phyloP scores from a whole-genome alignment of 2,329 filamentous ascomycete species.

The Blastomyces percursus region DNA sequence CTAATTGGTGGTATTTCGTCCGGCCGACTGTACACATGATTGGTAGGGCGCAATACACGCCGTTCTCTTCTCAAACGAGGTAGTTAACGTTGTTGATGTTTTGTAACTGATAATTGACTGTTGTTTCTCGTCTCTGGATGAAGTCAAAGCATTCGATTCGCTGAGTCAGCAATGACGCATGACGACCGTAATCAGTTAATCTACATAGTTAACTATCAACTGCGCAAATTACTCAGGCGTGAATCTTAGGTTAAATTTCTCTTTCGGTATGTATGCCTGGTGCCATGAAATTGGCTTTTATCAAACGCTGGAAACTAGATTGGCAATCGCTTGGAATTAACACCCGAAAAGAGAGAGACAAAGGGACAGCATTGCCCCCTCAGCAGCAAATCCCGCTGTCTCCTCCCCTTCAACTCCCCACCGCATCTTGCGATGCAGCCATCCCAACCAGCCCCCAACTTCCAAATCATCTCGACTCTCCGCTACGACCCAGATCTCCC shows the following conservation, averaged over 20 bases:
- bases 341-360: not conserved
- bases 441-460: constrained; percentile 24
- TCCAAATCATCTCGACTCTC: constrained; percentile 59
- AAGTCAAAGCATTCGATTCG: not conserved
- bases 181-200: no score
- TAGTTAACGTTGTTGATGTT: no score
- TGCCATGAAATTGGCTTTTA: not conserved
- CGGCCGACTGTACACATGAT: no score
- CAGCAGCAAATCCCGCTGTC: no score
- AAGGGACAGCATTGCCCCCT: not conserved
- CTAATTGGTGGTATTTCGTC: not conserved
- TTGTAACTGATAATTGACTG: no score
- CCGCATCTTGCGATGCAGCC: not conserved
- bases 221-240: not conserved
- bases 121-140: not conserved
- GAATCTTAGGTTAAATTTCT: no score
- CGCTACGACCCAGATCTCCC: constrained; percentile 56
- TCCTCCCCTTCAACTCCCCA: no score
- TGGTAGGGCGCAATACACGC: no score
- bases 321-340: not conserved
- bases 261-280: no score
- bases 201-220: not conserved
- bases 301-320: not conserved
- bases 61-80: no score
- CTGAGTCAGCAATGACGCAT: not conserved